Base-by-base conservation (phyloP, 768 basidiomycete species). In the Mycena galericulata region DNA sequence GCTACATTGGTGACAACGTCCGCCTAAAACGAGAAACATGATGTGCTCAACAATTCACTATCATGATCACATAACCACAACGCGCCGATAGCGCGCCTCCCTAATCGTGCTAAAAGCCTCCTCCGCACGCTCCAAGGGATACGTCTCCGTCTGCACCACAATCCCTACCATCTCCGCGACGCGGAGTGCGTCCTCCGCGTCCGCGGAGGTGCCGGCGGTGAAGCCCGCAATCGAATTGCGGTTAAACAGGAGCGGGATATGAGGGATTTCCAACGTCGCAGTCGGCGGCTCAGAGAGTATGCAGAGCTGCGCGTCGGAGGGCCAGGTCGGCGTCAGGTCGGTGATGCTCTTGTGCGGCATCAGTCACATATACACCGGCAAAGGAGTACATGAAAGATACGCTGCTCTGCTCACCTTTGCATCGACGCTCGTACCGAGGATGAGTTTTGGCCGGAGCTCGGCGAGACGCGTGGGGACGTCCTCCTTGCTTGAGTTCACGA, bases 391-490 rank as follows among this genome's bases (percentile, higher is more conserved):
- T 14, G 22, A 53, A 24, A 38, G 12, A 12, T 11, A 20, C 10
- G 45, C 15, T 29, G 22, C 24, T 10, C 17, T 4, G n/a, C 32
- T n/a, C 24, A 66, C 65, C 65, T 59, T 66, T 18, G 55, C 65
- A 15, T 58, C 27, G 70, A 79, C 78, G n/a, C 77, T 79, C 36
- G 79, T 79, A 67, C 74, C 75, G 59, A 80, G 70, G 58, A 83
- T 78, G 40, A 82, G 72, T 56, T 79, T 79, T 10, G 82, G 82
- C 18, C 84, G 82, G 10, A 82, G 81, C 22, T 82, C 67, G 66
- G 79, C 73, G 66, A 78, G 68, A 18, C 83, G 75, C 26, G 67
- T 75, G 47, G 75, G 77, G 32, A 75, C 78, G 43, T 74, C 67
- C 57, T 79, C 71, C 45, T 73, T 71, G 10, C 74, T 70, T 22